Evolutionary conservation across 176 grass and related monocot genomes (phyloP).

Genomic region (Ensete glaucum): DNA sequence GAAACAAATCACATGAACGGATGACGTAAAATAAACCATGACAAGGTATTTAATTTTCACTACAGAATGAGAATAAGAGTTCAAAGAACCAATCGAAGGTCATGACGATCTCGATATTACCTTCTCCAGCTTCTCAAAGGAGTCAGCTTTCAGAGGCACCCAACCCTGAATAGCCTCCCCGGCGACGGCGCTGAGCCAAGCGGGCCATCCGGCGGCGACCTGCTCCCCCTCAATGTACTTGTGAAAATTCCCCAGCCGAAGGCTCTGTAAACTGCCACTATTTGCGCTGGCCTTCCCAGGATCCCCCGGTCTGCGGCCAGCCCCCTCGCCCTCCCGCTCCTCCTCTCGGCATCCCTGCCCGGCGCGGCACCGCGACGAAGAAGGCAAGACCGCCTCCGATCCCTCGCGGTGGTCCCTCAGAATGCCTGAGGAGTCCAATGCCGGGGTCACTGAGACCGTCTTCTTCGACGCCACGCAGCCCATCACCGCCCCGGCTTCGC

Average conservation of each 20-base stretch:
- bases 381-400: slow-evolving; percentile 8
- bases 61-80: neutral
- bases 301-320: slow-evolving; percentile 6
- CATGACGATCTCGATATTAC: slow-evolving; percentile 39
- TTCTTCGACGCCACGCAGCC: slow-evolving; percentile 89
- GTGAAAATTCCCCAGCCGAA: slow-evolving; percentile 63
- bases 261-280: slow-evolving; percentile 25
- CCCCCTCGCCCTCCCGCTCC: slow-evolving; percentile 28
- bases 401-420: slow-evolving; percentile 14
- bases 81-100: neutral
- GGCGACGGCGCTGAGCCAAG: slow-evolving; percentile 79
- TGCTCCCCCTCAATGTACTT: slow-evolving; percentile 84
- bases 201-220: slow-evolving; percentile 87
- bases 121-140: slow-evolving; percentile 88
- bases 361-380: slow-evolving; percentile 16
- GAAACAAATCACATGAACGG: neutral
- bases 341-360: neutral
- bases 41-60: neutral
- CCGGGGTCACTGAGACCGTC: slow-evolving; percentile 49
- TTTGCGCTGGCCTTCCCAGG: slow-evolving; percentile 21
- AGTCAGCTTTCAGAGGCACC: slow-evolving; percentile 79
- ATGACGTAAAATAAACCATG: neutral
- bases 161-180: slow-evolving; percentile 93
- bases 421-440: slow-evolving; percentile 39
- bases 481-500: slow-evolving; percentile 31